Base-by-base conservation (phyloP, 2,329 filamentous ascomycete genomes). In the Alternaria sp. region DNA sequence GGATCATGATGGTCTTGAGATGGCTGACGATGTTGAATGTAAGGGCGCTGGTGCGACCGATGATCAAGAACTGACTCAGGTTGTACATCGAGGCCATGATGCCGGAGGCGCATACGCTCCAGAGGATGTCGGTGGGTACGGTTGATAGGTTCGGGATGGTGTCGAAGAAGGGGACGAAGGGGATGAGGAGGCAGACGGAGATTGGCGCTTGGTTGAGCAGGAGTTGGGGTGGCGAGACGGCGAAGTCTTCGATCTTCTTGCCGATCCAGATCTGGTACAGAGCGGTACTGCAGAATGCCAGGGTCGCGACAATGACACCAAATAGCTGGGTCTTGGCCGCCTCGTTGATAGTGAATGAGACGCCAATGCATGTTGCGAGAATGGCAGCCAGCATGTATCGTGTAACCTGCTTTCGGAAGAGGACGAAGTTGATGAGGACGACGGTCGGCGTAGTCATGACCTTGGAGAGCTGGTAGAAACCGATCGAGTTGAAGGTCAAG, bases 251-350 rank as follows among this genome's bases (percentile, higher is more conserved):
- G 59, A 83, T 83, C 71, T 83, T 83, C 78, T 83, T 83, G 66
- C 81, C 82, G 61, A 83, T 83, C 82, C 82, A 83, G 50, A 83
- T 82, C 69, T 83, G 81, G 63, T 83, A 83, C 50, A 83, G 80
- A 1, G 81, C 82, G 9, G 82, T 83, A 3, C 81, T 80, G 59
- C 78, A 80, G 64, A 83, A 83, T 9, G 82, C 82, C 32, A 81
- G 70, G 5, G 79, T 77, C 1, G 82, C 82, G 61, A 83, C 79
- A 12, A 82, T 80, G 23, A 81, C 78, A 25, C 82, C 82, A 12
- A 81, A 73, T 4, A 80, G 71, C n/a, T 77, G 75, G 9, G 79
- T 82, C 59, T 79, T 80, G 44, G 80, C 74, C 1, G 77, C 75
- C 25, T 77, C 77, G 51, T 79, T 80, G 65, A 83, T 83, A 6